Evolutionary conservation across 345 rosid genomes (phyloP).

Genomic region (Acer yangbiense): DNA sequence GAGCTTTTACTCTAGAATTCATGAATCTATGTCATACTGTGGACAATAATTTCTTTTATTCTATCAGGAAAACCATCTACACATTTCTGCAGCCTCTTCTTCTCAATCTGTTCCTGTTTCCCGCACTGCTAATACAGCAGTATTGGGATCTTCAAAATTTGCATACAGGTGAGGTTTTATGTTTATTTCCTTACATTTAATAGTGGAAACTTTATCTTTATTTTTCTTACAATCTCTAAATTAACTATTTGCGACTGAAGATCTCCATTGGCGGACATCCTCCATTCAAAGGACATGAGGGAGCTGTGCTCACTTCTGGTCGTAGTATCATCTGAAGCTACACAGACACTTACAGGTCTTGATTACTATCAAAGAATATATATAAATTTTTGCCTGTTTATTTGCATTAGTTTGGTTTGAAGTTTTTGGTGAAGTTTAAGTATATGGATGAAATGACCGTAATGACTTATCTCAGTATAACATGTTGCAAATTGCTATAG

Average conservation of each 20-base stretch:
- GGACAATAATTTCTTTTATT: background rate
- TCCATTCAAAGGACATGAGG: constrained; percentile 54
- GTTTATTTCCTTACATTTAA: background rate
- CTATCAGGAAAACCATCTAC: constrained; percentile 33
- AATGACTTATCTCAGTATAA: background rate
- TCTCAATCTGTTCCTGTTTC: constrained; percentile 37
- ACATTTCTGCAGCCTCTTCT: constrained; percentile 33
- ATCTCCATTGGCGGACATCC: constrained; percentile 57
- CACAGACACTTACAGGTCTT: constrained; percentile 51
- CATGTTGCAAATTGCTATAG: background rate
- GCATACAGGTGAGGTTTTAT: constrained; percentile 47
- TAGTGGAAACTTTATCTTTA: constrained; percentile 11
- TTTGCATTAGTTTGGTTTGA: constrained; percentile 8
- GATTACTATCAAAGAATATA: constrained; percentile 13
- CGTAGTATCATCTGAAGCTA: constrained; percentile 45
- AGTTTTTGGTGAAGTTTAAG: constrained; percentile 3
- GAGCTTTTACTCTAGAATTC: background rate
- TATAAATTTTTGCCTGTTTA: constrained; percentile 6
- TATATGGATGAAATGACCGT: background rate
- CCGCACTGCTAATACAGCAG: constrained; percentile 32
- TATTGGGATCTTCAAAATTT: constrained; percentile 37
- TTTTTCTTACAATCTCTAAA: constrained; percentile 19
- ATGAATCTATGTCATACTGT: background rate
- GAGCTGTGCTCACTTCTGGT: constrained; percentile 67
- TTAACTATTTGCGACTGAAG: constrained; percentile 36